Conservation (phyloP, 106 monocot genomes). For the Agapanthus africanus region DNA sequence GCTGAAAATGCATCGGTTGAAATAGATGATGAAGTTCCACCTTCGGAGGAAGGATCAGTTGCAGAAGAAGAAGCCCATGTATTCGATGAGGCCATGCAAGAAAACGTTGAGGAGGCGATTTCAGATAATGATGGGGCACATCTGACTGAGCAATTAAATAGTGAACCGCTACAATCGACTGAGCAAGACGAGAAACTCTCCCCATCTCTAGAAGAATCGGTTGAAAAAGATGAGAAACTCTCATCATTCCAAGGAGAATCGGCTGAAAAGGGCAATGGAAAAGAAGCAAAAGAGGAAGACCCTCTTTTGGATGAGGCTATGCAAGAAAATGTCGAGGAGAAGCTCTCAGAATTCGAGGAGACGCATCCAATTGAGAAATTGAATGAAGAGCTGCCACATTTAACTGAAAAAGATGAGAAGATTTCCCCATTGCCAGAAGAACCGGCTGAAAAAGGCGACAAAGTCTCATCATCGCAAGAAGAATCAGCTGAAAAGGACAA, state of each 20-base stretch:
- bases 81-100: not conserved
- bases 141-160: not conserved
- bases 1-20: not conserved
- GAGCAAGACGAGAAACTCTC: not conserved
- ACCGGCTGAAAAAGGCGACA: not conserved
- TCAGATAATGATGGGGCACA: not conserved
- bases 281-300: not conserved
- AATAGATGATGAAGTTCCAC: not conserved
- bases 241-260: slow-evolving; percentile 2
- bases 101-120: not conserved
- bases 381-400: not conserved
- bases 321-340: slow-evolving; percentile 2
- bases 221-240: not conserved
- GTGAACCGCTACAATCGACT: not conserved
- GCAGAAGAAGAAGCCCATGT: not conserved
- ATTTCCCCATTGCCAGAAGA: not conserved
- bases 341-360: not conserved
- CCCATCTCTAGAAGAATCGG: not conserved
- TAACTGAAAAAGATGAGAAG: not conserved
- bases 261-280: not conserved
- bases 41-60: not conserved
- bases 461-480: not conserved
- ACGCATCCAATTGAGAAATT: not conserved
- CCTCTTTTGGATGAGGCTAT: not conserved
- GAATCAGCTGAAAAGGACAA: slow-evolving; percentile 4